Base-by-base conservation (phyloP, 2,329 filamentous ascomycete genomes). In the Phialemonium atrogriseum region DNA sequence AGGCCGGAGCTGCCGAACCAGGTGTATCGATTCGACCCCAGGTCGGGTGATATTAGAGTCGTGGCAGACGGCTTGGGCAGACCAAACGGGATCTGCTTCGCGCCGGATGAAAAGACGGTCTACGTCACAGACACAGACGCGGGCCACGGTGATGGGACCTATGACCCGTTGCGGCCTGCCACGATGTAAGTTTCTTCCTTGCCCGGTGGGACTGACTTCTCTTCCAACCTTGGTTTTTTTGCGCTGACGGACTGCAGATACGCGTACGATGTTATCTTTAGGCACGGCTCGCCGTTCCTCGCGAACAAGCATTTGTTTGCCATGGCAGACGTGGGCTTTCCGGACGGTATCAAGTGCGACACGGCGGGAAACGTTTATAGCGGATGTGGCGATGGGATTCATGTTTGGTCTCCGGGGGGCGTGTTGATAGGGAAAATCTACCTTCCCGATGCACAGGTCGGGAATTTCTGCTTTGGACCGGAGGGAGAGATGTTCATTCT, bases 301-400 rank as follows among this genome's bases (percentile, higher is more conserved):
- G 47, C 41, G 2, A 71, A 72, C 41, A 56, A 60, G 11, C 55
- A 68, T 18, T 45, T 73, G 0, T 74, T 75, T 36, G 64, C 66
- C 3, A 62, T 66, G 45, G 62, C 63, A 1, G 60, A 65, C 24
- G 52, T 45, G 0, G 66, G 66, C 0, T 54, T 68, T 3, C 69
- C 69, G 0, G 63, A 55, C 37, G 59, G 55, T n/a, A 64, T 69
- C 34, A 65, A 66, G 34, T 63, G 58, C 34, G 65, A 68, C 29
- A 39, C 54, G 0, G 31, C 56, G 5, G 67, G 66, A 1, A 68
- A 70, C 32, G 59, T 72, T 1, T 70, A 68, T 41, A 51, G 59
- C 5, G 64, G 62, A 7, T 64, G 59, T 29, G 62, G 61, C 1
- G 67, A 70, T 35, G 67, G 66, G 6, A 46, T 71, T 9, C 60